Conservation (phyloP, 495 filamentous ascomycete species). For the Aspergillus biplanus region DNA sequence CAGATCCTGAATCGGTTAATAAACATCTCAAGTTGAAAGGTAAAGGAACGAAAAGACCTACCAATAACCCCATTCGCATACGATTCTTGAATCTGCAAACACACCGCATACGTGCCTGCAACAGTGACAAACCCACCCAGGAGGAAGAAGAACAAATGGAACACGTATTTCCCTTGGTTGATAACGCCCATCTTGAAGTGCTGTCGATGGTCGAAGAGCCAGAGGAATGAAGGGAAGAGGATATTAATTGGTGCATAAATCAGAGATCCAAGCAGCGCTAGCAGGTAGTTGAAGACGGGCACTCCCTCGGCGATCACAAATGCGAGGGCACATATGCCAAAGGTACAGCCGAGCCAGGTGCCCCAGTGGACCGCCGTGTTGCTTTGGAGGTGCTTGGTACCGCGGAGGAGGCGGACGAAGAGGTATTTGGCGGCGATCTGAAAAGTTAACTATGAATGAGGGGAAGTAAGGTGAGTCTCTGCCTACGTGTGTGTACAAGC, state of each 20-base stretch:
- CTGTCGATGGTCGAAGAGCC: constrained; percentile 14
- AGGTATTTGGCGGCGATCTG: constrained; percentile 64
- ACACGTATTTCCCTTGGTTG: constrained; percentile 1
- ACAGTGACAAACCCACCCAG: constrained; percentile 44
- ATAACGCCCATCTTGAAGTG: not conserved
- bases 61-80: constrained; percentile 41
- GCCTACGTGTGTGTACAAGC: constrained; percentile 55
- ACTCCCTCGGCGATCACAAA: constrained; percentile 50
- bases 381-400: constrained; percentile 58
- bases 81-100: constrained; percentile 42
- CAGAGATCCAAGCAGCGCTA: constrained; percentile 49
- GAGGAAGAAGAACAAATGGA: constrained; percentile 33
- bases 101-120: constrained; percentile 45
- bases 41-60: constrained; percentile 7
- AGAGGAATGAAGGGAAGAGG: constrained; percentile 7
- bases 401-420: constrained; percentile 61
- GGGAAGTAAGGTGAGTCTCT: not conserved
- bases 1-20: constrained; percentile 12
- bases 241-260: constrained; percentile 38
- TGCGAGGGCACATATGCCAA: constrained; percentile 62
- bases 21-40: not conserved
- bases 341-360: constrained; percentile 61
- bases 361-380: constrained; percentile 50
- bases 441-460: constrained; percentile 32
- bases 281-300: constrained; percentile 68